phyloP scores from a whole-genome alignment of 345 rosid species.

The Zanthoxylum bungeanum region DNA sequence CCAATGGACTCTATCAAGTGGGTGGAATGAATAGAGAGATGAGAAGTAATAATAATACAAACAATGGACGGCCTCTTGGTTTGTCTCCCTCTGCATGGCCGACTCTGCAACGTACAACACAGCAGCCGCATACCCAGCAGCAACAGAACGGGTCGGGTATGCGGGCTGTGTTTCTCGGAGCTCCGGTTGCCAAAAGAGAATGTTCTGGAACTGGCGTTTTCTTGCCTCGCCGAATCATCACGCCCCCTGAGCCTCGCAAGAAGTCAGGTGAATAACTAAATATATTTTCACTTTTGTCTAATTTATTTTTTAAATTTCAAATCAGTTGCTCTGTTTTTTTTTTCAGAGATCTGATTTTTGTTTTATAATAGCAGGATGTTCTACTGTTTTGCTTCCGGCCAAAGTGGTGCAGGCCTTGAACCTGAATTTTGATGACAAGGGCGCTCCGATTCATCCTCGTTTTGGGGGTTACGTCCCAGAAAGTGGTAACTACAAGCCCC shows the following conservation, averaged over 20 bases:
- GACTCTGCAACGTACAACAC: conserved; percentile 31
- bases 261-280: conserved; percentile 56
- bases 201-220: conserved; percentile 89
- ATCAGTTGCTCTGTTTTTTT: background rate
- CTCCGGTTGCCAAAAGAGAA: conserved; percentile 40
- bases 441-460: conserved; percentile 28
- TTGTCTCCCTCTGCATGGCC: conserved; percentile 63
- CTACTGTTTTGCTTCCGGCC: conserved; percentile 77
- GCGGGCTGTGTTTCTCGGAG: conserved; percentile 60
- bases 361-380: conserved; percentile 15
- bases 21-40: conserved; percentile 11
- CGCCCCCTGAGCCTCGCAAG: conserved; percentile 39
- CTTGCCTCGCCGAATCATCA: conserved; percentile 58
- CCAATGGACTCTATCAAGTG: conserved; percentile 8
- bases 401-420: conserved; percentile 74
- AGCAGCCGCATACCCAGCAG: conserved; percentile 16
- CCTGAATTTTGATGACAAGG: conserved; percentile 44
- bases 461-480: conserved; percentile 14
- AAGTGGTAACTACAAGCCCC: background rate
- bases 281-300: background rate
- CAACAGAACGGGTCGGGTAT: conserved; percentile 42
- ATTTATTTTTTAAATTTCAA: background rate
- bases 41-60: conserved; percentile 5
- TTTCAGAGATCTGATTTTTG: background rate
- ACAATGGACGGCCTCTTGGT: conserved; percentile 26